A percentile compares a stretch with the other conserved stretches of the same genome.
Conservation (phyloP, 805 yeast genomes). For the Grigorovia humatica region DNA sequence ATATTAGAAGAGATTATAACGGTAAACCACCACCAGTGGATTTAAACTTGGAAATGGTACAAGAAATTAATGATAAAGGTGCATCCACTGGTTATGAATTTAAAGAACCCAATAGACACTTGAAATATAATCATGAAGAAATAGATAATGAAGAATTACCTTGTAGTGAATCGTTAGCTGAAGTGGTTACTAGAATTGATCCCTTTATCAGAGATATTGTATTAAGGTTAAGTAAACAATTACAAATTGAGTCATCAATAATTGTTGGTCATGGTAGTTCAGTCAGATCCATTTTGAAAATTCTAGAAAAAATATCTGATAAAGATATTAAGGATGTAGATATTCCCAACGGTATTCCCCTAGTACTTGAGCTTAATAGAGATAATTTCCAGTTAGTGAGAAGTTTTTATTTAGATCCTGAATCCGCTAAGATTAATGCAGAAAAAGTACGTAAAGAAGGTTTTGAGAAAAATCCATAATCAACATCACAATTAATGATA, state of each 20-base stretch:
- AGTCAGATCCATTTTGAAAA: conserved; percentile 63
- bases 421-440: conserved; percentile 67
- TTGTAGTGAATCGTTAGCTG: conserved; percentile 59
- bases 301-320: conserved; percentile 54
- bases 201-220: conserved; percentile 46
- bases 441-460: conserved; percentile 76
- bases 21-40: conserved; percentile 53
- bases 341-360: conserved; percentile 78
- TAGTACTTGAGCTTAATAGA: conserved; percentile 54
- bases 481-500: not conserved
- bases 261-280: conserved; percentile 78
- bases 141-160: conserved; percentile 40
- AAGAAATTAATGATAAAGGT: conserved; percentile 31
- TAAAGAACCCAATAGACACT: conserved; percentile 29
- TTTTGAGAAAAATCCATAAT: conserved; percentile 26
- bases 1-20: conserved; percentile 67
- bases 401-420: conserved; percentile 68
- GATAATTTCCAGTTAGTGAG: conserved; percentile 35
- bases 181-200: conserved; percentile 57
- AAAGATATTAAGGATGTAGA: conserved; percentile 62
- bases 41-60: conserved; percentile 26
- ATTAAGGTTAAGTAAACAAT: conserved; percentile 35
- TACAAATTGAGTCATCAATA: conserved; percentile 47
- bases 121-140: conserved; percentile 29
- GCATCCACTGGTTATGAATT: conserved; percentile 27